Base-by-base conservation (phyloP, 2,329 filamentous ascomycete species). In the Huntiella savannae region DNA sequence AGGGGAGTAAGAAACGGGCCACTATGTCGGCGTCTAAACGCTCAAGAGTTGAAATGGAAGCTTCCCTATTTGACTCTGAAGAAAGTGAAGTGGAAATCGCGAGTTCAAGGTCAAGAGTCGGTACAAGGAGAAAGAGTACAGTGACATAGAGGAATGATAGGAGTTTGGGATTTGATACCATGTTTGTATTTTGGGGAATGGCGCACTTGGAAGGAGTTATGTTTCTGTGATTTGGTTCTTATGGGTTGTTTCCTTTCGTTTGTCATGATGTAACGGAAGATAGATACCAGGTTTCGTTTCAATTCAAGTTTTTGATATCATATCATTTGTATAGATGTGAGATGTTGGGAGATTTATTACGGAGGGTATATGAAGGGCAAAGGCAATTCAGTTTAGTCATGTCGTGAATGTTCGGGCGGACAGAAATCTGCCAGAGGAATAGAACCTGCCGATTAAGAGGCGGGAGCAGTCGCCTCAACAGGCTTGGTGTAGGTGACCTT, bases 401-500 rank as follows among this genome's bases (percentile, higher is more conserved):
- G 40, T 8, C 32, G 40, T 44, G 45, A 46, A 37, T 43, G 50
- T 28, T 28, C 6, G 22, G 22, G 22, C 22, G 38, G 17, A 17
- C 17, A 16, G 38, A 40, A 11, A 7, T 16, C 13, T 40, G 17
- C 11, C 16, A 22, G 22, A 12, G 16, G n/a, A 40, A 40, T 6
- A 17, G 38, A 12, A 10, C 17, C 19, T 53, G 39, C 53, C 22
- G 22, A 28, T 59, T 55, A 64, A 68, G 63, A 74, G 57, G 69
- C 67, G 45, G 64, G 60, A 15, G 63, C 65, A 43, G 68, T 65
- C 33, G 74, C 70, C 54, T 76, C 71, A 47, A 77, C 74, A 35
- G 78, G 79, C 66, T 86, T 87, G 55, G 82, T 82, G 61, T 82
- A 88, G 43, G 82, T 86, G 51, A 88, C 81, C 66, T 88, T 88